Conservation (phyloP, 176 grass and related monocot genomes). For the Carex myosuroides region DNA sequence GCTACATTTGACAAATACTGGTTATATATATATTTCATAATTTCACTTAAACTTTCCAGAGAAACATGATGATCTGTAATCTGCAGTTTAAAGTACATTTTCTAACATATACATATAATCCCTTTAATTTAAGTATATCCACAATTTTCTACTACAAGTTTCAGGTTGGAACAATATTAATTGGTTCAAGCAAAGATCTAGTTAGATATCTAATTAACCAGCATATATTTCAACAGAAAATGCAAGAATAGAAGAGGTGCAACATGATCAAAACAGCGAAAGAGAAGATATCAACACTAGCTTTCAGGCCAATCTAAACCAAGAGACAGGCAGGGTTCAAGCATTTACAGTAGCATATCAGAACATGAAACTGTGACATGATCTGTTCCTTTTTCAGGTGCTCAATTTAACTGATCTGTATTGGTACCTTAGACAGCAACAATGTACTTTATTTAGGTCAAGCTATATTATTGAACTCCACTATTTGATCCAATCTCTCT, state of each 20-base stretch:
- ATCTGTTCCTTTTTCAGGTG: no score
- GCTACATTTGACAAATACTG: background rate
- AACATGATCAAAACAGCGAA: background rate
- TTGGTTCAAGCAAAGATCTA: background rate
- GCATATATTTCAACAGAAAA: background rate
- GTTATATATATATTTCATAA: background rate
- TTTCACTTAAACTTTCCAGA: background rate
- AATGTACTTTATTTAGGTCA: slow-evolving; percentile 58
- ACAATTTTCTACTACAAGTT: no score
- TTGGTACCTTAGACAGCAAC: slow-evolving; percentile 23
- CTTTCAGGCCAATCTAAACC: background rate
- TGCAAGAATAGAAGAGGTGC: background rate
- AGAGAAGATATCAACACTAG: background rate
- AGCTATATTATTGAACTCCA: slow-evolving; percentile 54
- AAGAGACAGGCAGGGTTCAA: background rate
- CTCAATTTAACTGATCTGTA: background rate
- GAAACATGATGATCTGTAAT: background rate
- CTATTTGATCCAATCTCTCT: slow-evolving; percentile 15
- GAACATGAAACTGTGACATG: background rate
- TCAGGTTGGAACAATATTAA: background rate
- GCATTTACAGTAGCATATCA: background rate
- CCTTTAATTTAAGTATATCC: no score
- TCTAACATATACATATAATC: no score
- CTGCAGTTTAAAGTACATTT: no score
- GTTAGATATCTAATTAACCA: background rate